These are phyloP conservation scores for Fusarium paranaense DNA, from an alignment of 2,329 filamentous ascomycete species.

Conservation along the genomic window DNA sequence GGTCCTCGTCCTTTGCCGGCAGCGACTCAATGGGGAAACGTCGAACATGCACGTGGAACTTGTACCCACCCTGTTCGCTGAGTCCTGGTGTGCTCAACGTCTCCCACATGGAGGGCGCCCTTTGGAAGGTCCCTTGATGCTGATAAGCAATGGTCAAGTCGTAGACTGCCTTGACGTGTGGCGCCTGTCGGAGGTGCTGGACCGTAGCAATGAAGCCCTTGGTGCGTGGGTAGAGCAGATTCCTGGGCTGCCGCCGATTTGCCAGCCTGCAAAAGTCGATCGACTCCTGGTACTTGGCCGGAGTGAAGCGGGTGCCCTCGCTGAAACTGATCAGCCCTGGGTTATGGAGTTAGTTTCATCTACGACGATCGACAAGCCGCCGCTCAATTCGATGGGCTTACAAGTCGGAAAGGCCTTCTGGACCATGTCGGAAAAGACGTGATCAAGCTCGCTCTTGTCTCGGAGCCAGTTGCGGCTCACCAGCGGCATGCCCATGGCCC, in stretches of 20 bases:
- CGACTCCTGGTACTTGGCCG: slow-evolving; percentile 63
- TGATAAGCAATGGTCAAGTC: slow-evolving; percentile 68
- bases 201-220: slow-evolving; percentile 72
- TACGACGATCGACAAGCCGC: not conserved
- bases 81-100: slow-evolving; percentile 56
- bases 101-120: slow-evolving; percentile 65
- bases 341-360: slow-evolving; percentile 16
- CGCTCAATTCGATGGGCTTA: slow-evolving; percentile 48
- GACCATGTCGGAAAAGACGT: slow-evolving; percentile 67
- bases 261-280: slow-evolving; percentile 64
- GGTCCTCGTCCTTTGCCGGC: slow-evolving; percentile 58
- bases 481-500: slow-evolving; percentile 74
- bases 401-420: slow-evolving; percentile 67
- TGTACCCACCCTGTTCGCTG: slow-evolving; percentile 54
- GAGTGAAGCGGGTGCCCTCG: slow-evolving; percentile 71
- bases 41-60: slow-evolving; percentile 63
- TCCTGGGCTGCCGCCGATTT: slow-evolving; percentile 62
- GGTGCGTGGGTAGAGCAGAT: slow-evolving; percentile 69
- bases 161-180: slow-evolving; percentile 66
- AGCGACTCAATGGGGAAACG: slow-evolving; percentile 62
- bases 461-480: slow-evolving; percentile 70
- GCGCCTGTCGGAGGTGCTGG: slow-evolving; percentile 62
- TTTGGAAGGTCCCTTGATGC: slow-evolving; percentile 55
- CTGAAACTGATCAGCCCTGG: slow-evolving; percentile 74
- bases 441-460: slow-evolving; percentile 66